Base-by-base conservation (phyloP, 2,329 filamentous ascomycete genomes). In the Colletotrichum navitas region DNA sequence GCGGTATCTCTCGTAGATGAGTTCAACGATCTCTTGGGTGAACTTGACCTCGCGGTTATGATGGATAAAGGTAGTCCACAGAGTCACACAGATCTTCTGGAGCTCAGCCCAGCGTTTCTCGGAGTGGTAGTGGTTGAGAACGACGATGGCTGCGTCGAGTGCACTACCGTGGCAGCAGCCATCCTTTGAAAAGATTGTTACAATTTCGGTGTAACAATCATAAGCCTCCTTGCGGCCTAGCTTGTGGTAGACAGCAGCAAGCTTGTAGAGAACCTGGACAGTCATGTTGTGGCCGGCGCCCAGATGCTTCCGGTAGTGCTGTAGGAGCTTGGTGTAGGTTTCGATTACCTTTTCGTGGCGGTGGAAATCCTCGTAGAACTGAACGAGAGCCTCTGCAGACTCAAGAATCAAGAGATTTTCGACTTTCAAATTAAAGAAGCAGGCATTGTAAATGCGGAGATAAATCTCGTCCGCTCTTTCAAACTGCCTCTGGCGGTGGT, bases 91-190 rank as follows among this genome's bases (percentile, higher is more conserved):
- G 14, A 87, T 79, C 12, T 81, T 79, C 39, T 85, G 81, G 1
- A 86, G 83, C 65, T 84, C 80, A 7, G 80, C 77, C 84, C 83
- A 86, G 65, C 83, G 80, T 72, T 80, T 76, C 51, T 83, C 80
- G 11, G 81, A 77, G 66, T 86, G 80, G 72, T 86, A 87, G 59
- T 86, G 79, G 10, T 78, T 77, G 36, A 83, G 79, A 3, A 88
- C 80, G 21, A 82, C 80, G 11, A 84, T 73, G 0, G 85, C 83
- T 5, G 86, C 86, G 60, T 84, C 78, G 29, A 87, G 81, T 0
- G 83, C 85, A 21, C 84, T 82, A 0, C 79, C 77, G 8, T 83
- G 81, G 60, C 79, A 80, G 58, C 81, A 73, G 5, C 74, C 77
- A 51, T 79, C 78, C 68, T 79, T 78, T 66, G 80, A 79, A 52